These are phyloP conservation scores for Insectozyma bohioensis DNA, from an alignment of 1,139 yeast species.

Conservation along the genomic window DNA sequence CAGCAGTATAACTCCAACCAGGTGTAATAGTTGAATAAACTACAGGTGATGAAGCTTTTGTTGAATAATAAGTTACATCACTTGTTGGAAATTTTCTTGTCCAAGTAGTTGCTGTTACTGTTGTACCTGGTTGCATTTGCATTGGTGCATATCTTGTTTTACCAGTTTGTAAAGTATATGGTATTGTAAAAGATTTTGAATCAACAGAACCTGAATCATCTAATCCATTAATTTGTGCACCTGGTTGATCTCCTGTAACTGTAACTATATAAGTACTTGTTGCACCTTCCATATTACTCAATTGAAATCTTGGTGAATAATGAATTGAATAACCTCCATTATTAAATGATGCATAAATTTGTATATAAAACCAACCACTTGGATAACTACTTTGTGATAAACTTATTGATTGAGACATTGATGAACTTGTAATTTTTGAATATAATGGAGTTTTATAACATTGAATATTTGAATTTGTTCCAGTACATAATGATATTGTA, in stretches of 20 bases:
- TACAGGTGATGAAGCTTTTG: conserved; percentile 41
- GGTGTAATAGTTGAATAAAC: conserved; percentile 70
- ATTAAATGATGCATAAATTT: conserved; percentile 47
- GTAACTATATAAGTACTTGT: conserved; percentile 29
- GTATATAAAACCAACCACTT: conserved; percentile 70
- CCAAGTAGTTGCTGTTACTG: conserved; percentile 67
- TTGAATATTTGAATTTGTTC: conserved; percentile 48
- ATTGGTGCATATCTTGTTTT: conserved; percentile 79
- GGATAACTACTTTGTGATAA: conserved; percentile 48
- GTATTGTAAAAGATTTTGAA: conserved; percentile 41
- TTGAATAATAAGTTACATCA: conserved; percentile 56
- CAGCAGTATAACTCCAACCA: conserved; percentile 74
- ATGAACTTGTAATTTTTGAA: conserved; percentile 19
- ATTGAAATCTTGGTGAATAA: conserved; percentile 65
- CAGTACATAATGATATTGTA: conserved; percentile 66
- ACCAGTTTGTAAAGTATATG: conserved; percentile 79
- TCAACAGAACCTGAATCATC: conserved; percentile 26
- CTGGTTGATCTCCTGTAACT: conserved; percentile 30
- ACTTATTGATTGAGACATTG: conserved; percentile 36
- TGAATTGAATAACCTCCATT: conserved; percentile 61
- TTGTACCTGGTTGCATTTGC: conserved; percentile 81
- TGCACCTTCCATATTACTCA: conserved; percentile 72
- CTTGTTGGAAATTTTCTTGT: conserved; percentile 63
- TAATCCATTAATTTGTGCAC: conserved; percentile 29
- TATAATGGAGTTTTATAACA: conserved; percentile 34